These are phyloP conservation scores for Madurella mycetomatis DNA, from an alignment of 2,329 filamentous ascomycete genomes.

Conservation along the genomic window DNA sequence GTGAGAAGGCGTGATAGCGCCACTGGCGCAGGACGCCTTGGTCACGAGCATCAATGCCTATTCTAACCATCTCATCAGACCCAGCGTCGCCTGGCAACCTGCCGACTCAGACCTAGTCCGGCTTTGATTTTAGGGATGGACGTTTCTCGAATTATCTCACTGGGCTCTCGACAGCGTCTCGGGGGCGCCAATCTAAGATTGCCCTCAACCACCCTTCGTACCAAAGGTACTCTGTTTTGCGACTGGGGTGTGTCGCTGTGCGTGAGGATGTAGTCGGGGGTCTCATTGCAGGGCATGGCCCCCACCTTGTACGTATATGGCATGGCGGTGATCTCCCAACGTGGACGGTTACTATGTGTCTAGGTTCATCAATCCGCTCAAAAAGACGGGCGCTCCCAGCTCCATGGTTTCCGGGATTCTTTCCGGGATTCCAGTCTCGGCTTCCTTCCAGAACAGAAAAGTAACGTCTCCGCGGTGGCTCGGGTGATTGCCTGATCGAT, in stretches of 20 bases:
- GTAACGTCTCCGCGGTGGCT: too few relatives aligned
- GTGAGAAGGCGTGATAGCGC: constrained; percentile 23
- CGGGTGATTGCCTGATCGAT: too few relatives aligned
- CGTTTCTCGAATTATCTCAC: background rate
- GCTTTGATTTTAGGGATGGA: constrained; percentile 1
- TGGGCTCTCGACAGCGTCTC: background rate
- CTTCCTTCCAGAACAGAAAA: too few relatives aligned
- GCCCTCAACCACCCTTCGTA: background rate
- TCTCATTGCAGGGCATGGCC: background rate
- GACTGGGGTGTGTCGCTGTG: background rate
- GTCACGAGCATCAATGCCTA: constrained; percentile 13
- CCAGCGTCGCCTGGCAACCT: background rate
- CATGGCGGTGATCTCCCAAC: too few relatives aligned
- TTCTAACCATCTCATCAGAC: background rate
- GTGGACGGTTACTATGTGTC: too few relatives aligned
- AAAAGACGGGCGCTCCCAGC: too few relatives aligned
- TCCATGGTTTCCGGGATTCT: too few relatives aligned
- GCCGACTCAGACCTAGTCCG: background rate
- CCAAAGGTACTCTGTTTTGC: too few relatives aligned
- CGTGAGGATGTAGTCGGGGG: background rate
- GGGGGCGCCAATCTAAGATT: background rate
- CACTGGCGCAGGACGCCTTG: constrained; percentile 11
- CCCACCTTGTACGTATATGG: background rate
- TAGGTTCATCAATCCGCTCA: too few relatives aligned
- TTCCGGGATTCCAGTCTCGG: too few relatives aligned